Conservation (phyloP, 1,284 basidiomycete species). For the Ceratobasidium sp. region DNA sequence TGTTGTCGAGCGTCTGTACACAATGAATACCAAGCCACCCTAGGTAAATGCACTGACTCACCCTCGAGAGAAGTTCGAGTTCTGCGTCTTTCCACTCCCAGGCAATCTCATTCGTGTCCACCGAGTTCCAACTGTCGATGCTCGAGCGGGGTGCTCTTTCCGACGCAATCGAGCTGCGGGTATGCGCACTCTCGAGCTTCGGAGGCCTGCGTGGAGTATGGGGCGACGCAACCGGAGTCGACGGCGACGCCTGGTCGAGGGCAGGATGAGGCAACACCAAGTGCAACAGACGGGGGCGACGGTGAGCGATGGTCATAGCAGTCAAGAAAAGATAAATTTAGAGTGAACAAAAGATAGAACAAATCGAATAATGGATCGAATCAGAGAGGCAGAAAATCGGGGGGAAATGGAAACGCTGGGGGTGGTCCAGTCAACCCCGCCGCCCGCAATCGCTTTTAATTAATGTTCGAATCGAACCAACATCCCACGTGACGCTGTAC, state of each 20-base stretch:
- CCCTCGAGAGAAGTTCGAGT: slow-evolving; percentile 66
- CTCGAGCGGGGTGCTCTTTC: slow-evolving; percentile 35
- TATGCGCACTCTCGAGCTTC: slow-evolving; percentile 17
- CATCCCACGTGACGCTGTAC: slow-evolving; percentile 6
- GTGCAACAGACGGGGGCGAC: slow-evolving; percentile 49
- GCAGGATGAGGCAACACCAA: slow-evolving; percentile 62
- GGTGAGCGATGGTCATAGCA: slow-evolving; percentile 39
- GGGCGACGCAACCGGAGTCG: slow-evolving; percentile 48
- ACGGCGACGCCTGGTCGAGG: slow-evolving; percentile 54
- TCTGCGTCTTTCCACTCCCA: slow-evolving; percentile 78
- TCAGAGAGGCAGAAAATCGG: slow-evolving; percentile 27
- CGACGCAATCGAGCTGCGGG: slow-evolving; percentile 26
- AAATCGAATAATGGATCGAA: slow-evolving; percentile 9
- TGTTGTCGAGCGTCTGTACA: slow-evolving; percentile 75
- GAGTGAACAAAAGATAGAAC: slow-evolving; percentile 24
- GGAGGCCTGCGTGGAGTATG: slow-evolving; percentile 42
- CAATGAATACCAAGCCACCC: slow-evolving; percentile 21
- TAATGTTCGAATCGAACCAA: slow-evolving; percentile 5
- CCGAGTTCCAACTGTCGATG: slow-evolving; percentile 66
- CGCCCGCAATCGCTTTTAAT: slow-evolving; percentile 15
- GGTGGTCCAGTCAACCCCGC: slow-evolving; percentile 8
- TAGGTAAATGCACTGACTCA: no score
- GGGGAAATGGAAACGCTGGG: slow-evolving; percentile 36
- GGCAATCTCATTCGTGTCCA: slow-evolving; percentile 63
- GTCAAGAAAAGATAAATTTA: slow-evolving; percentile 20